Evolutionary conservation across 495 filamentous ascomycete genomes (phyloP).

Genomic region (Apiosordaria backusii): DNA sequence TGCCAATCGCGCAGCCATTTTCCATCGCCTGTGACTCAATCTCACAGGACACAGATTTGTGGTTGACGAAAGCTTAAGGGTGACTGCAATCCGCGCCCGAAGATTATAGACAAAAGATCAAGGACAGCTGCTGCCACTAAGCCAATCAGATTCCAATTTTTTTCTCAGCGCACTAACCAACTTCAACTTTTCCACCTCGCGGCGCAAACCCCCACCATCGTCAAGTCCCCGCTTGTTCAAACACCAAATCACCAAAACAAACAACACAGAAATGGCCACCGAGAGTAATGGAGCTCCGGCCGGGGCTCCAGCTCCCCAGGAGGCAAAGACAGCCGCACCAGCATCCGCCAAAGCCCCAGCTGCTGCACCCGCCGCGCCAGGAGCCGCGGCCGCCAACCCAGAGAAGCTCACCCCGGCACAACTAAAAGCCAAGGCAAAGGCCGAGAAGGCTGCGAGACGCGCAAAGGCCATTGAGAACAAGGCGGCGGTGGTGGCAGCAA

Average conservation of each 20-base stretch:
- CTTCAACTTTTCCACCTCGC: conserved; percentile 1
- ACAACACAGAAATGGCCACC: conserved; percentile 21
- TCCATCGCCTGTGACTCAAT: conserved; percentile 7
- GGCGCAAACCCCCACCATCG: conserved; percentile 3
- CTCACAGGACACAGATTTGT: not conserved
- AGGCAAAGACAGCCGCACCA: conserved; percentile 3
- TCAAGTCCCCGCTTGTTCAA: not conserved
- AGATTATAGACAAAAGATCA: not conserved
- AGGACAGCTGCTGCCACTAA: not conserved
- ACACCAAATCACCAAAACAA: not conserved
- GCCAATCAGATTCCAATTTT: not conserved
- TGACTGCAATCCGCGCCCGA: not conserved
- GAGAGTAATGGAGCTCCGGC: conserved; percentile 23
- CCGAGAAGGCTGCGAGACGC: conserved; percentile 71
- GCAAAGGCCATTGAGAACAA: conserved; percentile 56
- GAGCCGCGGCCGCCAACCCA: conserved; percentile 14
- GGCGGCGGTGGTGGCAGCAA: conserved; percentile 23
- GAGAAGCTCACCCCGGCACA: conserved; percentile 60
- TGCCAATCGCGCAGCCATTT: not conserved
- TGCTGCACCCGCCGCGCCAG: conserved; percentile 10
- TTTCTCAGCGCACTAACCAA: not conserved
- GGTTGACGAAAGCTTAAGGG: not conserved
- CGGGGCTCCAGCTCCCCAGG: conserved; percentile 14
- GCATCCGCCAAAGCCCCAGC: conserved; percentile 3
- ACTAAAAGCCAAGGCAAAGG: conserved; percentile 73